Evolutionary conservation across 805 yeast genomes (phyloP).

Genomic region (Metschnikowia kofuensis): DNA sequence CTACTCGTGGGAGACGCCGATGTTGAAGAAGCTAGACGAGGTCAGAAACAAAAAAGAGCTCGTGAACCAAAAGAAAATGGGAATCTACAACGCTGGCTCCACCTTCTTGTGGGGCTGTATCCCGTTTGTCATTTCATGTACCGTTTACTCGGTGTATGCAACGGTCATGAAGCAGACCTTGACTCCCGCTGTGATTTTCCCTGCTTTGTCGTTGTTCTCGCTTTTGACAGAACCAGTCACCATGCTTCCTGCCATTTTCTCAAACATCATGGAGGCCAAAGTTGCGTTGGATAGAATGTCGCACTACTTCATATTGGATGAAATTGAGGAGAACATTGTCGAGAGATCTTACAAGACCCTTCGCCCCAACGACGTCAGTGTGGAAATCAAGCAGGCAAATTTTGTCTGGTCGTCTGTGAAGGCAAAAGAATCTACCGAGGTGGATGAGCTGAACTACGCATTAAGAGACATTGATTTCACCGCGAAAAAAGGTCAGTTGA

Average conservation of each 20-base stretch:
- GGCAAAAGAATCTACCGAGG: conserved; percentile 51
- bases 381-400: conserved; percentile 48
- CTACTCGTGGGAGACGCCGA: conserved; percentile 69
- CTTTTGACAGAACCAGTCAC: conserved; percentile 88
- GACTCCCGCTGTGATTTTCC: conserved; percentile 87
- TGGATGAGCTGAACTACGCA: conserved; percentile 53
- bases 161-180: conserved; percentile 46
- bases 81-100: conserved; percentile 31
- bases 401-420: conserved; percentile 71
- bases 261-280: conserved; percentile 86
- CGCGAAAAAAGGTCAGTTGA: conserved; percentile 72
- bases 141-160: conserved; percentile 31
- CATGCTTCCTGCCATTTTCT: conserved; percentile 85
- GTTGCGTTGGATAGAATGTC: conserved; percentile 52
- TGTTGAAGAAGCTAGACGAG: conserved; percentile 48
- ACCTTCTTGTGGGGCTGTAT: conserved; percentile 37
- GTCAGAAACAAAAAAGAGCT: conserved; percentile 61
- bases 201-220: conserved; percentile 86
- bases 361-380: conserved; percentile 24
- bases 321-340: conserved; percentile 26
- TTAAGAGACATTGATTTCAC: conserved; percentile 57
- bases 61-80: conserved; percentile 46
- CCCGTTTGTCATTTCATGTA: conserved; percentile 35
- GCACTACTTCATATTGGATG: conserved; percentile 32
- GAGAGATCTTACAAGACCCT: conserved; percentile 18